Percentiles rank a stretch among this genome's conserved stretches.
Conservation (phyloP, 305 asterid species). For the Striga hermonthica region DNA sequence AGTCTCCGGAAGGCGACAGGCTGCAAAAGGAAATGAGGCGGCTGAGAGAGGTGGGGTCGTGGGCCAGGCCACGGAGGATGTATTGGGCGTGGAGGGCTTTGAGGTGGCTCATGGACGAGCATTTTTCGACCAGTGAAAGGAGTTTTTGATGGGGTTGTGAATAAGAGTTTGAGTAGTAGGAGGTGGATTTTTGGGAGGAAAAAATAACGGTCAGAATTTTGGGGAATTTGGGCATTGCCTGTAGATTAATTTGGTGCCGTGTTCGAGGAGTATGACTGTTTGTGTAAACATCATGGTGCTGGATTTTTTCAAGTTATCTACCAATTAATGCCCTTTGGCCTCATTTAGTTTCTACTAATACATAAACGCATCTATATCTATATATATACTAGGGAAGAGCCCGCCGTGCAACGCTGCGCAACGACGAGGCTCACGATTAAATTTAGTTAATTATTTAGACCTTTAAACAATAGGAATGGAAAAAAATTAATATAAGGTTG, state of each 20-base stretch:
- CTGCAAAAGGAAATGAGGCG: conserved; percentile 58
- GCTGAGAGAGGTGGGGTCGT: conserved; percentile 53
- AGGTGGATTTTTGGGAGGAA: conserved; percentile 1
- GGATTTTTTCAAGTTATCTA: no score
- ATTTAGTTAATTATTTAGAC: no score
- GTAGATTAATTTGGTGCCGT: neutral
- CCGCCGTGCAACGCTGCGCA: no score
- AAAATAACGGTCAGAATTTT: conserved; percentile 6
- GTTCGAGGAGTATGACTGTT: no score
- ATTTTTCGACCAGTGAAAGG: conserved; percentile 31
- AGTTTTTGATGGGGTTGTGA: conserved; percentile 18
- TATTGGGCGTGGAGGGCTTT: conserved; percentile 65
- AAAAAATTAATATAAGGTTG: no score
- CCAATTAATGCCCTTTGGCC: no score
- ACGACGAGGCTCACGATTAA: no score
- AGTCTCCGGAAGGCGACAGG: conserved; percentile 47
- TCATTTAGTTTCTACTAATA: no score
- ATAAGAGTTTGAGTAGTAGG: conserved; percentile 16
- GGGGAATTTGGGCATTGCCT: conserved; percentile 26
- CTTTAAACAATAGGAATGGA: no score
- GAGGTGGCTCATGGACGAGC: conserved; percentile 51
- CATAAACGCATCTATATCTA: no score
- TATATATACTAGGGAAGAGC: no score
- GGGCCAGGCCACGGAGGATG: conserved; percentile 53
- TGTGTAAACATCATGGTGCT: no score